Evolutionary conservation across 148 eudicot species (phyloP), one percentile per base, ranked within the genome.

Genomic region (Nyssa sinensis): DNA sequence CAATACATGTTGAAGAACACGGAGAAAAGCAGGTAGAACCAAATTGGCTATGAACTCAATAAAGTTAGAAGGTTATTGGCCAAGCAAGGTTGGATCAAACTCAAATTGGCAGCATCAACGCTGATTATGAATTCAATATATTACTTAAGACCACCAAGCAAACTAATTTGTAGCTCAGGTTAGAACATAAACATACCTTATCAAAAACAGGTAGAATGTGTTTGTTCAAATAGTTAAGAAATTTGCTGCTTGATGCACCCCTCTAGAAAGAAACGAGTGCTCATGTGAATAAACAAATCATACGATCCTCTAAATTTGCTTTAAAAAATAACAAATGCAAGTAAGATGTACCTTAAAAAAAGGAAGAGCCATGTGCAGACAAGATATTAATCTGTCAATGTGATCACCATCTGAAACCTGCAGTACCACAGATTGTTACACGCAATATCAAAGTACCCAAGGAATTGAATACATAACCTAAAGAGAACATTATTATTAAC

Each of bases 161-260:
- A 72, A 68, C 29, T 34, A 19, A 21, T 31, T 1, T 44, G 51
- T 12, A 44, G 51, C 17, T 44, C 51, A 44, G 51, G 25, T 29
- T 11, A 62, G 34, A 35, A 65, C 49, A 23, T 8, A 32, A 2
- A n/a, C 39, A 53, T 85, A 96, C 99, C 97, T 96, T 91, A 53
- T 93, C 98, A 82, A 96, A 88, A 65, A 86, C 97, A 39, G 97
- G 97, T 57, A 89, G 27, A 25, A 96, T 86, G 75, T 93, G 91
- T 67, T 88, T 87, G 86, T 72, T 86, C 77, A 96, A 65, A 74
- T 96, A 93, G 75, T 60, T 87, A 72, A 96, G 81, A 75, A 96
- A 93, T 77, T 84, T 89, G 85, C 93, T 86, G 78, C 88, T 88
- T 61, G 99, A 91, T 59, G 94, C 98, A 70, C 99, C 99, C 80